These are phyloP conservation scores for Penicillium sp. DNA, from an alignment of 2,329 filamentous ascomycete genomes.

Conservation along the genomic window DNA sequence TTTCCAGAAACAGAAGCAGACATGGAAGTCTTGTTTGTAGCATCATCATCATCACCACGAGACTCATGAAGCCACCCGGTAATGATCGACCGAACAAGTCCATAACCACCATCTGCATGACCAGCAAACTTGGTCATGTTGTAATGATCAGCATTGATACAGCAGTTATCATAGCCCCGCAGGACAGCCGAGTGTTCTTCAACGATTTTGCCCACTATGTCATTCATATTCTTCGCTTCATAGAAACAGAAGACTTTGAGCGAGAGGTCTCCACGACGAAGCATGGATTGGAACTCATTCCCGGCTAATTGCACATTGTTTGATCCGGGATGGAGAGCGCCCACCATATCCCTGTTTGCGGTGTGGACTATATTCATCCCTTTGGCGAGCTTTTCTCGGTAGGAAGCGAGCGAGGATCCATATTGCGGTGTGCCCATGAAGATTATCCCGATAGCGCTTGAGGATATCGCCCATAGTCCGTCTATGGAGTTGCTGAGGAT, in stretches of 20 bases:
- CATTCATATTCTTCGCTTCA: slow-evolving; percentile 6
- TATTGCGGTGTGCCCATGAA: slow-evolving; percentile 42
- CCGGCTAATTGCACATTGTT: slow-evolving; percentile 3
- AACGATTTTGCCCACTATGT: slow-evolving; percentile 12
- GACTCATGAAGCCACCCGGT: background rate
- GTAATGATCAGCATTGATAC: slow-evolving; percentile 10
- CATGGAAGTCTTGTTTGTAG: background rate
- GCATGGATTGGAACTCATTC: slow-evolving; percentile 9
- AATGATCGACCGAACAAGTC: background rate
- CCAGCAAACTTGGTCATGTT: slow-evolving; percentile 7
- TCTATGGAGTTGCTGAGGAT: slow-evolving; percentile 7
- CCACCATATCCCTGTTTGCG: slow-evolving; percentile 1
- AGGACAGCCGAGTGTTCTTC: slow-evolving; percentile 11
- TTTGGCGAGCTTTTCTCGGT: slow-evolving; percentile 4
- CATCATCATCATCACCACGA: too few relatives aligned
- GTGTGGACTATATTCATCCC: background rate
- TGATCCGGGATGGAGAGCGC: background rate
- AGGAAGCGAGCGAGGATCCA: slow-evolving; percentile 21
- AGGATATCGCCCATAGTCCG: slow-evolving; percentile 6
- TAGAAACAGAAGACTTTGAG: slow-evolving; percentile 13
- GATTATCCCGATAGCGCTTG: slow-evolving; percentile 29
- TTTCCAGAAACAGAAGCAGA: background rate
- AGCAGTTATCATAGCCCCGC: background rate
- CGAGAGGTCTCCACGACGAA: slow-evolving; percentile 1
- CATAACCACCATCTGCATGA: slow-evolving; percentile 4